Evolutionary conservation across 495 filamentous ascomycete species (phyloP).

Genomic region (Hypoxylon lienhwacheense): DNA sequence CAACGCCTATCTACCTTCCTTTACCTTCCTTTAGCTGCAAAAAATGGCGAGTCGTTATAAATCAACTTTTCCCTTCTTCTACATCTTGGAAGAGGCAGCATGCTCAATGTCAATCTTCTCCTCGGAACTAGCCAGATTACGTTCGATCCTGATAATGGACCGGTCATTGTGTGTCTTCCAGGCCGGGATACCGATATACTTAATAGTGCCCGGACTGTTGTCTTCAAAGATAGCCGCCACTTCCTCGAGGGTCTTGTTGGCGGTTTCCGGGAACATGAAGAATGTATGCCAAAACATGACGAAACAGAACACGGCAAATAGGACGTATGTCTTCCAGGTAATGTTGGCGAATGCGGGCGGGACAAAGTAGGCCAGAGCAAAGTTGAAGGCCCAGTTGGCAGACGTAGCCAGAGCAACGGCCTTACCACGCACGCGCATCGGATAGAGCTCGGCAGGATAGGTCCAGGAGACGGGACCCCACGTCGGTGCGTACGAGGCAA

Average conservation of each 20-base stretch:
- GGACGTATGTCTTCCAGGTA: constrained; percentile 70
- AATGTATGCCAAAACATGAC: constrained; percentile 73
- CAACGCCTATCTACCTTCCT: background rate
- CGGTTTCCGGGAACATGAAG: constrained; percentile 81
- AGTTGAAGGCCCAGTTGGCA: constrained; percentile 79
- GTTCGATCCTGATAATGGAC: constrained; percentile 37
- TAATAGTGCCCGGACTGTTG: constrained; percentile 51
- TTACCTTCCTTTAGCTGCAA: too few species aligned
- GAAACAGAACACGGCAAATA: constrained; percentile 77
- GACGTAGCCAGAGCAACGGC: constrained; percentile 73
- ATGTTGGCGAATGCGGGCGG: constrained; percentile 75
- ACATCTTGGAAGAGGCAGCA: constrained; percentile 3
- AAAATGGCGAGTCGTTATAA: background rate
- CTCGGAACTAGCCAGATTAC: constrained; percentile 39
- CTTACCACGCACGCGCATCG: constrained; percentile 71
- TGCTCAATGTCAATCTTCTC: constrained; percentile 38
- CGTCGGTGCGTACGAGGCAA: constrained; percentile 74
- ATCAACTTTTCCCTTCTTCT: background rate
- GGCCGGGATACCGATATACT: constrained; percentile 65
- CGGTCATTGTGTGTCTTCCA: constrained; percentile 64
- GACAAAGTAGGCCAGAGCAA: constrained; percentile 76
- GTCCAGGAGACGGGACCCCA: constrained; percentile 75
- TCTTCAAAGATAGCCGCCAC: constrained; percentile 70
- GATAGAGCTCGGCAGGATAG: constrained; percentile 76
- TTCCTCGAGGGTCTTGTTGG: constrained; percentile 80